These are phyloP conservation scores for Cryomyces minteri DNA, from an alignment of 495 filamentous ascomycete species.

Conservation along the genomic window DNA sequence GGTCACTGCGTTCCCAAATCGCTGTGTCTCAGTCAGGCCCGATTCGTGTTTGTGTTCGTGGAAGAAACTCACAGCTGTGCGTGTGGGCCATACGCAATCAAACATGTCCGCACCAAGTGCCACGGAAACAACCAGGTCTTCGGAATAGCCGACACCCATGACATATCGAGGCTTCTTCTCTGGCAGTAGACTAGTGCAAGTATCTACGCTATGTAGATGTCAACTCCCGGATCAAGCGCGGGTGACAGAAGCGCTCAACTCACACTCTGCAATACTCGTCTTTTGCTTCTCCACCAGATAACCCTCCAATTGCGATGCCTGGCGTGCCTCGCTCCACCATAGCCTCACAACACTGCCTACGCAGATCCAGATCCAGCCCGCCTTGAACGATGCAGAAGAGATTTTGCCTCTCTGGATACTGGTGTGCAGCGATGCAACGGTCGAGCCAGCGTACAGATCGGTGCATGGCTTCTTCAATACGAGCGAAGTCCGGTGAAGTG, in stretches of 20 bases:
- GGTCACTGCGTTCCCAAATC: slow-evolving; percentile 88
- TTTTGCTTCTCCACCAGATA: slow-evolving; percentile 72
- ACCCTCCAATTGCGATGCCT: slow-evolving; percentile 87
- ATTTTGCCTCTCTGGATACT: slow-evolving; percentile 68
- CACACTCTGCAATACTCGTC: slow-evolving; percentile 36
- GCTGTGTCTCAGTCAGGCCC: slow-evolving; percentile 17
- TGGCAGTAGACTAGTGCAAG: slow-evolving; percentile 70
- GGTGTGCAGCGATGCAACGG: slow-evolving; percentile 82
- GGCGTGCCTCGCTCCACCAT: slow-evolving; percentile 89
- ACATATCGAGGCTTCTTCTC: slow-evolving; percentile 90
- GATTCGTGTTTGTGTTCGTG: neutral
- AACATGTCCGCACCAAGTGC: slow-evolving; percentile 98
- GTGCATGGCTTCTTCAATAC: slow-evolving; percentile 90
- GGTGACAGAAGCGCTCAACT: neutral
- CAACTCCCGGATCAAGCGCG: neutral
- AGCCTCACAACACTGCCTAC: slow-evolving; percentile 62
- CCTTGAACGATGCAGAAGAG: slow-evolving; percentile 99
- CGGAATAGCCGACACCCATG: slow-evolving; percentile 95
- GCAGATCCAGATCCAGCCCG: slow-evolving; percentile 78
- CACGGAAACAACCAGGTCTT: slow-evolving; percentile 80
- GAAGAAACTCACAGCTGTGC: slow-evolving; percentile 47
- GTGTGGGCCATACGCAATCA: slow-evolving; percentile 96
- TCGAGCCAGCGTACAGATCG: slow-evolving; percentile 97
- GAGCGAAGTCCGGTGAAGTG: slow-evolving; percentile 66
- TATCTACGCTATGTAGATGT: slow-evolving; percentile 40